Percentiles rank a stretch among this genome's conserved stretches.
These are phyloP conservation scores for Paraphaeosphaeria sporulosa DNA, from an alignment of 2,329 filamentous ascomycete species.

Conservation along the genomic window DNA sequence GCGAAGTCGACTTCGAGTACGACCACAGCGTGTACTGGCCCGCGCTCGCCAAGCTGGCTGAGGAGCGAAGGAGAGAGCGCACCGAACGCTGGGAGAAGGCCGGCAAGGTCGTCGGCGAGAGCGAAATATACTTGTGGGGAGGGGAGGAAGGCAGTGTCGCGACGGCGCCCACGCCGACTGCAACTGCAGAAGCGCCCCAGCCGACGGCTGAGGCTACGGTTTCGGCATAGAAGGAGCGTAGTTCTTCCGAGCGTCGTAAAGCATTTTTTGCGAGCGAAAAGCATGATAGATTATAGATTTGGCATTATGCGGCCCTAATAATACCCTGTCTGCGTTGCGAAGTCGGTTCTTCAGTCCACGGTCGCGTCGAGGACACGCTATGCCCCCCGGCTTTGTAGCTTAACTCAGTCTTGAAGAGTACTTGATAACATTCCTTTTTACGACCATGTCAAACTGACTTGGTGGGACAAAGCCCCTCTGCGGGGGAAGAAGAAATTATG, in stretches of 20 bases:
- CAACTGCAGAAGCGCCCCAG: slow-evolving; percentile 4
- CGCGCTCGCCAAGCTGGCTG: slow-evolving; percentile 75
- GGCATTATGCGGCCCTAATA: neutral
- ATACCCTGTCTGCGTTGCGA: neutral
- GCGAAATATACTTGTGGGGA: slow-evolving; percentile 87
- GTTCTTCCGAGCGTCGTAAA: neutral
- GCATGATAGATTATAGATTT: slow-evolving; percentile 1
- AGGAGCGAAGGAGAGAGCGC: slow-evolving; percentile 68
- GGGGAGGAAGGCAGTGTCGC: slow-evolving; percentile 50
- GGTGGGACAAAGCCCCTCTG: too few relatives aligned
- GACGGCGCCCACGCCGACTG: neutral
- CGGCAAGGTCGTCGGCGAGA: slow-evolving; percentile 84
- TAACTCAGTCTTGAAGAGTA: too few relatives aligned
- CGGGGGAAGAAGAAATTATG: too few relatives aligned
- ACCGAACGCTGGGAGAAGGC: slow-evolving; percentile 77
- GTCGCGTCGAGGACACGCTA: neutral
- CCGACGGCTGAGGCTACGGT: slow-evolving; percentile 2
- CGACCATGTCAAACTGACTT: too few relatives aligned
- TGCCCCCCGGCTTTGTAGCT: too few relatives aligned
- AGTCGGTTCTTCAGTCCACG: neutral
- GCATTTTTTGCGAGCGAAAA: neutral
- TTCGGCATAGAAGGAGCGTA: neutral
- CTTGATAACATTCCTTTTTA: too few relatives aligned
- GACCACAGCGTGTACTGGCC: slow-evolving; percentile 92
- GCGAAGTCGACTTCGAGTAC: slow-evolving; percentile 88